phyloP scores from a whole-genome alignment of 306 rosid genomes.

The Canavalia gladiata region DNA sequence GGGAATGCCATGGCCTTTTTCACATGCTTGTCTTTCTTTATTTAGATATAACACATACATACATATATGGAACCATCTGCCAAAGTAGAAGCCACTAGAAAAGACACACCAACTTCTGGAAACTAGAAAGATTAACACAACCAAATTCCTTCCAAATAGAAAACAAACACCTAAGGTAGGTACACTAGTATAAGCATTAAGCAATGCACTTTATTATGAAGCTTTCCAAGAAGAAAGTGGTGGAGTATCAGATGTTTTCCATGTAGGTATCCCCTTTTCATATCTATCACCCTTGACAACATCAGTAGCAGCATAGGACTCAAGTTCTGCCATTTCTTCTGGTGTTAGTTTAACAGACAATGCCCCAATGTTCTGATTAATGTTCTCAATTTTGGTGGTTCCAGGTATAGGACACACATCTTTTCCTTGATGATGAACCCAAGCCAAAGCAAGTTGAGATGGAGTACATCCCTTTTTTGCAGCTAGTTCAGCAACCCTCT shows the following conservation, averaged over 20 bases:
- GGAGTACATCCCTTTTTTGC: constrained; percentile 70
- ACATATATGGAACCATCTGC: neutral
- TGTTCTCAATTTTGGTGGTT: constrained; percentile 75
- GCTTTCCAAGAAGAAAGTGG: constrained; percentile 65
- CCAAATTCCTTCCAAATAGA: constrained; percentile 9
- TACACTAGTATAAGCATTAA: neutral
- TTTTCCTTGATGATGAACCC: constrained; percentile 77
- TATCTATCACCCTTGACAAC: constrained; percentile 62
- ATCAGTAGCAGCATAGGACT: constrained; percentile 60
- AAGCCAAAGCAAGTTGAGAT: constrained; percentile 70
- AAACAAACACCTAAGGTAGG: neutral
- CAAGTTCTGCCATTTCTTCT: constrained; percentile 68
- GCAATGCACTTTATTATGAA: neutral
- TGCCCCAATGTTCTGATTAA: constrained; percentile 70
- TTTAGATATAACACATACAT: neutral
- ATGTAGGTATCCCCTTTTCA: neutral
- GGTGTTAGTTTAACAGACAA: constrained; percentile 68
- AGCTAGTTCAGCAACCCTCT: constrained; percentile 67
- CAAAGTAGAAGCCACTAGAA: neutral
- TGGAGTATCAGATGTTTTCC: constrained; percentile 67
- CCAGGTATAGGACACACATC: constrained; percentile 83
- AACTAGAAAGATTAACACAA: neutral
- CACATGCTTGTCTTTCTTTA: neutral
- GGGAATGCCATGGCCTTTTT: neutral
- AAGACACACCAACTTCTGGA: constrained; percentile 5